Evolutionary conservation across 139 green algal genomes (phyloP), one percentile per base, ranked within the genome.

Genomic region (Coelastrella sp.): DNA sequence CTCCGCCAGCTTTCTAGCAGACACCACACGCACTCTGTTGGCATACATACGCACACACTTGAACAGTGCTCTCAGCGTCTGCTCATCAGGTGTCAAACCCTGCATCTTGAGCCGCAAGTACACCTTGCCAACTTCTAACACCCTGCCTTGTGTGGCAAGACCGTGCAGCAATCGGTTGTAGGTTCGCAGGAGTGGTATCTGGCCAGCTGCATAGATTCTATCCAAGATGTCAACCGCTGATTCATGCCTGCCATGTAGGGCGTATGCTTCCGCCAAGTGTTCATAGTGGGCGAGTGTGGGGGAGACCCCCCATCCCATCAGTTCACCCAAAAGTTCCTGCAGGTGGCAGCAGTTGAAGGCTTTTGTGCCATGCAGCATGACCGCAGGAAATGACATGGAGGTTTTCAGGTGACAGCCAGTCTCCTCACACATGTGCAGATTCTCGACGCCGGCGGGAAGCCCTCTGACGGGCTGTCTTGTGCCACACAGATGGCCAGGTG

Each of bases 141-240:
- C 56, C 54, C 84, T 71, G 6, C 88, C 88, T 8, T 57, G 64
- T 5, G 32, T 19, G 4, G 54, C 88, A 32, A 88, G 10, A 32
- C 88, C 80, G 23, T 88, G 71, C 77, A 91, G 88, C 66, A 91
- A 80, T 11, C 88, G 66, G 56, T 81, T 82, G 73, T 89, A 91
- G 3, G 80, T 88, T 11, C 80, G 65, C 68, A 68, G 57, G 20
- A 80, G n/a, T 16, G 88, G 80, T 0, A 14, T 66, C 32, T 84
- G 88, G 7, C 88, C 88, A 7, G 88, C 88, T 8, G 88, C 88
- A 20, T 65, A 73, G 11, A 88, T 88, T 3, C 88, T 78, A 71
- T 88, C 88, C 10, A 91, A 32, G 59, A 88, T 68, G 10, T 19
- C 20, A 57, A 20, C 78, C 65, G 87, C 87, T 54, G 77, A n/a